These are phyloP conservation scores for Sporisorium iseilematis-ciliati DNA, from an alignment of 1,284 basidiomycete genomes.

Conservation along the genomic window DNA sequence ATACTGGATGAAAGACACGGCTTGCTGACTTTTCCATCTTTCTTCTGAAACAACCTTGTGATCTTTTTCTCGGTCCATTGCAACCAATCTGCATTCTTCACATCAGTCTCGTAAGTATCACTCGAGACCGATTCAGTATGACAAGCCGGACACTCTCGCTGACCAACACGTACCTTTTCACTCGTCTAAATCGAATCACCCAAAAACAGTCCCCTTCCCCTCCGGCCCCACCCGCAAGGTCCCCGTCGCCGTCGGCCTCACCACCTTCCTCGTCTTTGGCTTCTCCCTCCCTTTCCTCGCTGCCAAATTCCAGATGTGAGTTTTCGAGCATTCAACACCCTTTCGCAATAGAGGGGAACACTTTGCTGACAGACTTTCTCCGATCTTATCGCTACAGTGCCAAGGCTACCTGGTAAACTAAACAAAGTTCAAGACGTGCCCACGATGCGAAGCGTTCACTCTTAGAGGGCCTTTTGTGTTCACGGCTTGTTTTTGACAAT, in stretches of 20 bases:
- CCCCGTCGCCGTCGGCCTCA: conserved; percentile 56
- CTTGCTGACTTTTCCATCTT: not conserved
- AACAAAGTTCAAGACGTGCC: not conserved
- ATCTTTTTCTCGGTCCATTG: not conserved
- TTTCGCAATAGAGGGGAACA: too few relatives aligned
- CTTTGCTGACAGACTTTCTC: not conserved
- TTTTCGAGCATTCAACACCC: not conserved
- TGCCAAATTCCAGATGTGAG: conserved; percentile 60
- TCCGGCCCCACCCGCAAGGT: conserved; percentile 64
- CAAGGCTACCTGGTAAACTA: conserved; percentile 50
- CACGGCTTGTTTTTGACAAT: too few relatives aligned
- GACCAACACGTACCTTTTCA: not conserved
- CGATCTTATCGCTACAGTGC: conserved; percentile 26
- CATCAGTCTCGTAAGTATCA: conserved; percentile 27
- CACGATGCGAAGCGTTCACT: too few relatives aligned
- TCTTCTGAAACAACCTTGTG: not conserved
- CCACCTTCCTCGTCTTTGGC: conserved; percentile 61
- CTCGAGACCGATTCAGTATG: too few relatives aligned
- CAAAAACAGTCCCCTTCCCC: conserved; percentile 65
- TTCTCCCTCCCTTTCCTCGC: conserved; percentile 65
- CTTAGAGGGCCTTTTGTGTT: too few relatives aligned
- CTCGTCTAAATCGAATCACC: too few relatives aligned
- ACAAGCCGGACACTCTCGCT: too few relatives aligned
- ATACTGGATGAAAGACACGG: not conserved
- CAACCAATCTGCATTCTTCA: not conserved